Conservation (phyloP, 2,329 filamentous ascomycete species). For the Pseudomassariella vexata region DNA sequence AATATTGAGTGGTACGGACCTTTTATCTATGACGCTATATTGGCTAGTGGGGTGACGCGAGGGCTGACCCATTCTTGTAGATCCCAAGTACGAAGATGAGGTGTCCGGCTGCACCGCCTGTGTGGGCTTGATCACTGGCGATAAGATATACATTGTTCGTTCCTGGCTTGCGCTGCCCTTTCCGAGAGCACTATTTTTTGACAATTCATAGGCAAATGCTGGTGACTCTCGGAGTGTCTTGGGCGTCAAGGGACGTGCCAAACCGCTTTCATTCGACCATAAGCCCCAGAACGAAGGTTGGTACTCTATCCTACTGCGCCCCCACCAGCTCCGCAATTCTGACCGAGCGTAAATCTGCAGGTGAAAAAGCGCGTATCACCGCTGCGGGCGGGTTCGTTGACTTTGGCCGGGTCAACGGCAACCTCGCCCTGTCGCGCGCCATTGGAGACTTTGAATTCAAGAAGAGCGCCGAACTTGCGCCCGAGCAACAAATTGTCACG, state of each 20-base stretch:
- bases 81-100: conserved; percentile 95
- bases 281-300: conserved; percentile 96
- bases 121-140: conserved; percentile 78
- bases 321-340: background rate
- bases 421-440: conserved; percentile 90
- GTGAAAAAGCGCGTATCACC: conserved; percentile 91
- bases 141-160: conserved; percentile 94
- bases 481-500: conserved; percentile 98
- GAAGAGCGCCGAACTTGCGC: conserved; percentile 92
- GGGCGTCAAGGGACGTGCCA: conserved; percentile 93
- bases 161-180: conserved; percentile 9
- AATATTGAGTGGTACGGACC: conserved; percentile 77
- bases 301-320: conserved; percentile 13
- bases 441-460: conserved; percentile 99
- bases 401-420: conserved; percentile 97
- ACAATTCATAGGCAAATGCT: conserved; percentile 71
- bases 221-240: conserved; percentile 93
- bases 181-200: conserved; percentile 13
- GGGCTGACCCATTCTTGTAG: conserved; percentile 52
- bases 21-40: conserved; percentile 3
- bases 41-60: conserved; percentile 8
- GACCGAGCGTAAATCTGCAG: conserved; percentile 36
- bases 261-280: conserved; percentile 98
- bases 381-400: conserved; percentile 97
- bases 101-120: conserved; percentile 97